phyloP scores from a whole-genome alignment of 257 asterid species.

The Anisodus tanguticus region DNA sequence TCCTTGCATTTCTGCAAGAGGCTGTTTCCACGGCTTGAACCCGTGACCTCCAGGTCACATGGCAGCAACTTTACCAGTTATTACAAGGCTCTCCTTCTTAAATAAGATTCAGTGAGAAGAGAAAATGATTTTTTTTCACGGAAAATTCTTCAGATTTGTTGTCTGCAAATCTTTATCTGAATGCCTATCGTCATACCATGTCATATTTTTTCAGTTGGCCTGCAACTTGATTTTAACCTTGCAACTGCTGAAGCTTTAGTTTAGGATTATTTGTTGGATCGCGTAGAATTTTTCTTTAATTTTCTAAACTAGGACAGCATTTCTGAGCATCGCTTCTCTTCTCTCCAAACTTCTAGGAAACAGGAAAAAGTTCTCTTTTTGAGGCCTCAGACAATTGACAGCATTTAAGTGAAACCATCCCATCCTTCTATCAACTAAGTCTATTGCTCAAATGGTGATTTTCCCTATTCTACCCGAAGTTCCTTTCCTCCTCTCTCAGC shows the following conservation, averaged over 20 bases:
- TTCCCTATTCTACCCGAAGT: neutral
- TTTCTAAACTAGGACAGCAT: neutral
- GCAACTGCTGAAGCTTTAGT: conserved; percentile 13
- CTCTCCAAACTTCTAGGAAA: neutral
- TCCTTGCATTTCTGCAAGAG: no score
- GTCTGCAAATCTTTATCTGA: neutral
- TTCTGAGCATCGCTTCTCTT: neutral
- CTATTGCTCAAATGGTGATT: neutral
- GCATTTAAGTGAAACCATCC: neutral
- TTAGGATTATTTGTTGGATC: neutral
- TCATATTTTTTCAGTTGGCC: neutral
- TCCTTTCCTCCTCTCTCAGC: neutral
- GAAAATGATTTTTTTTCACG: neutral
- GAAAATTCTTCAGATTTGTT: neutral
- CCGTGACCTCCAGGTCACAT: no score
- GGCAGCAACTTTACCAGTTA: no score
- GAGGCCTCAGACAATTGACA: conserved; percentile 5
- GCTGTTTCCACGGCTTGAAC: no score
- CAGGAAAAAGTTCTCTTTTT: neutral
- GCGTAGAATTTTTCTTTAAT: neutral
- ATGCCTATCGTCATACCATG: neutral
- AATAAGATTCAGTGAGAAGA: neutral
- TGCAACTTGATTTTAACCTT: neutral
- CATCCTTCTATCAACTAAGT: conserved; percentile 7
- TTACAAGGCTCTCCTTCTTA: no score